Conservation (phyloP, 2,329 filamentous ascomycete species). For the Raffaelea ambrosiae region DNA sequence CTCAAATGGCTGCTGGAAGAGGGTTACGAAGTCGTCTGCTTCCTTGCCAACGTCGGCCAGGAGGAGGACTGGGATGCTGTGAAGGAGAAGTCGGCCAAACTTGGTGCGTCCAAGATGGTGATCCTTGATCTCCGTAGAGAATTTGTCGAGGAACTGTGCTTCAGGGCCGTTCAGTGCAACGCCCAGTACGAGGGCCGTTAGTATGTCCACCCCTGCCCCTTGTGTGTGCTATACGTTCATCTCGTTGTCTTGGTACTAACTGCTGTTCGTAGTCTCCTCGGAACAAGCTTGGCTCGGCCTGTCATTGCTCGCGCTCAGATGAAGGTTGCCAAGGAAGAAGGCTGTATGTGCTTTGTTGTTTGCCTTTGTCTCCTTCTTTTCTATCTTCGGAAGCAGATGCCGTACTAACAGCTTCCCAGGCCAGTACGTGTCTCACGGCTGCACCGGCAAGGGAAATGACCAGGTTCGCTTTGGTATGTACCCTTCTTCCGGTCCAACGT, state of each 20-base stretch:
- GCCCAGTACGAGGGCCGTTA: conserved; percentile 56
- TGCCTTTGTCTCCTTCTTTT: conserved; percentile 12
- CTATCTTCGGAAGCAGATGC: too few relatives aligned
- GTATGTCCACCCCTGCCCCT: conserved; percentile 36
- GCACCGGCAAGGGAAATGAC: conserved; percentile 49
- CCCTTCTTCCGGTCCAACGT: too few relatives aligned
- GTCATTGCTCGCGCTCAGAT: conserved; percentile 63
- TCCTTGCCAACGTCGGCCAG: conserved; percentile 65
- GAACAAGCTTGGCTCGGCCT: conserved; percentile 58
- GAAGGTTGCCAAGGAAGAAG: conserved; percentile 52
- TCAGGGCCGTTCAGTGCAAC: conserved; percentile 68
- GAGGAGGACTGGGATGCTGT: conserved; percentile 68
- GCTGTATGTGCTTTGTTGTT: too few relatives aligned
- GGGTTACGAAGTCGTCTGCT: conserved; percentile 53
- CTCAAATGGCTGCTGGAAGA: conserved; percentile 29
- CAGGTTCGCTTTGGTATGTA: conserved; percentile 13
- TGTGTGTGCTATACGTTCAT: neutral
- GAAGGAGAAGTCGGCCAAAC: conserved; percentile 51
- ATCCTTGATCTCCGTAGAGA: conserved; percentile 60
- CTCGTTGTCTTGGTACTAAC: neutral
- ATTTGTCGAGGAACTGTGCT: conserved; percentile 75
- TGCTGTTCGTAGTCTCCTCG: conserved; percentile 27
- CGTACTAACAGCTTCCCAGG: neutral
- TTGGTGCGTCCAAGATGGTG: conserved; percentile 58
- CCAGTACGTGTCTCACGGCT: conserved; percentile 21